These are phyloP conservation scores for Pythium coloratum DNA, from an alignment of 352 stramenopile genomes.

Conservation along the genomic window DNA sequence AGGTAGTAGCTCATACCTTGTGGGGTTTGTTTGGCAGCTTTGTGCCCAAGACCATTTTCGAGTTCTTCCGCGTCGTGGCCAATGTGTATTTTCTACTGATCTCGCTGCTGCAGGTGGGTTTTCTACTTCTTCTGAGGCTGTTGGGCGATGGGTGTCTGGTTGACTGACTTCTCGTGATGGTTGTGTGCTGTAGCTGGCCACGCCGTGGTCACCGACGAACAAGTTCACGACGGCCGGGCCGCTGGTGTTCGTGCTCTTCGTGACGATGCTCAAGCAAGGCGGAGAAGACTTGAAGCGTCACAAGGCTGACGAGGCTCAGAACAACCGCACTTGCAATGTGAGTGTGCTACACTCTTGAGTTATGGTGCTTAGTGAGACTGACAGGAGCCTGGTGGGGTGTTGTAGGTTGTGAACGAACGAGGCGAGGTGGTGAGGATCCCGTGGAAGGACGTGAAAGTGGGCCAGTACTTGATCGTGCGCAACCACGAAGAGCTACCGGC, in stretches of 20 bases:
- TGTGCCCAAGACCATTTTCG: conserved; percentile 91
- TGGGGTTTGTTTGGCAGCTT: conserved; percentile 59
- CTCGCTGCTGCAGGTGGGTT: conserved; percentile 80
- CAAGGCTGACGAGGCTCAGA: conserved; percentile 55
- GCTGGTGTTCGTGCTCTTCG: conserved; percentile 68
- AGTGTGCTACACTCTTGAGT: neutral
- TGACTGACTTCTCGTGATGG: neutral
- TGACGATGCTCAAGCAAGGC: conserved; percentile 78
- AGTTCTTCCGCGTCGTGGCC: conserved; percentile 93
- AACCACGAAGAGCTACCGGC: conserved; percentile 88
- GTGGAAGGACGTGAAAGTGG: conserved; percentile 79
- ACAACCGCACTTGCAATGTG: conserved; percentile 52
- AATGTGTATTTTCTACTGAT: conserved; percentile 97
- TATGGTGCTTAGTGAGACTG: neutral
- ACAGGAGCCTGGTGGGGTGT: neutral
- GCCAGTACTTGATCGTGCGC: conserved; percentile 70
- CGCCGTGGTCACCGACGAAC: conserved; percentile 67
- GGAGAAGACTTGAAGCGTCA: conserved; percentile 72
- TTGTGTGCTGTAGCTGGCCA: conserved; percentile 43
- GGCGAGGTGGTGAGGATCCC: conserved; percentile 46
- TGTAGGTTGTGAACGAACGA: conserved; percentile 44
- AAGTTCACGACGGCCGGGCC: conserved; percentile 70
- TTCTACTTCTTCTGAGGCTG: too few species aligned
- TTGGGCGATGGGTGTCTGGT: too few species aligned
- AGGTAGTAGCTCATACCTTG: neutral